phyloP scores from a whole-genome alignment of 169 alveolate species.

The Babesia bigemina region DNA sequence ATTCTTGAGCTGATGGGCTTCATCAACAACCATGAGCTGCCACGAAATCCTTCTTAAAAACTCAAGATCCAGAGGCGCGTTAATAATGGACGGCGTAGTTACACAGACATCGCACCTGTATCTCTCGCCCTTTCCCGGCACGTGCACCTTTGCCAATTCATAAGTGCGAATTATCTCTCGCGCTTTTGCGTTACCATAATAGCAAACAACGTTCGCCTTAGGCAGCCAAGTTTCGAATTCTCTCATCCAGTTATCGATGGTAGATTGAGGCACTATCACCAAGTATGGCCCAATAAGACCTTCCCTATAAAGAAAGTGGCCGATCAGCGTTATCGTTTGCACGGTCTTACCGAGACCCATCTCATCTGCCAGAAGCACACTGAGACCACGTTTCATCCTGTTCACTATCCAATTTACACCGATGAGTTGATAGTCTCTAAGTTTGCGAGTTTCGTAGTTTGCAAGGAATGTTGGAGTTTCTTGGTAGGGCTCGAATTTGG shows the following conservation, averaged over 20 bases:
- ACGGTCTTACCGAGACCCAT: conserved; percentile 96
- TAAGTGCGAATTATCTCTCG: conserved; percentile 84
- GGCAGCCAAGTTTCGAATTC: conserved; percentile 93
- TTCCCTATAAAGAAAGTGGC: conserved; percentile 85
- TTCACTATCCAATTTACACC: conserved; percentile 96
- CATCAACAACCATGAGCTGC: conserved; percentile 92
- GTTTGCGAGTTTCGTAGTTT: conserved; percentile 62
- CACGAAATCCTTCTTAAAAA: conserved; percentile 84
- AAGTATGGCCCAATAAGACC: conserved; percentile 88
- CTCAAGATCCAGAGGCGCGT: conserved; percentile 86
- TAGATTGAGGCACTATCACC: conserved; percentile 94
- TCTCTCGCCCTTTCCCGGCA: conserved; percentile 80
- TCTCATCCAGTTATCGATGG: conserved; percentile 95
- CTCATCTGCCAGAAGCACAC: conserved; percentile 93
- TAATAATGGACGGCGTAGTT: conserved; percentile 87
- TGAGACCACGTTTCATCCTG: conserved; percentile 91
- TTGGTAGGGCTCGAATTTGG: conserved; percentile 87
- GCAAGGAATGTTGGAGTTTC: conserved; percentile 86
- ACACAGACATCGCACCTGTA: conserved; percentile 85
- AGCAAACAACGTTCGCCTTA: conserved; percentile 89
- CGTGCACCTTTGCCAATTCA: conserved; percentile 78
- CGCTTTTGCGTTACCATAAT: conserved; percentile 90
- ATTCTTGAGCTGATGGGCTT: conserved; percentile 92
- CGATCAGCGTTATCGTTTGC: conserved; percentile 91
- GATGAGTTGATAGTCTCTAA: conserved; percentile 92